These are phyloP conservation scores for Wallacemonas collosoma DNA, from an alignment of 208 protist genomes.

Conservation along the genomic window DNA sequence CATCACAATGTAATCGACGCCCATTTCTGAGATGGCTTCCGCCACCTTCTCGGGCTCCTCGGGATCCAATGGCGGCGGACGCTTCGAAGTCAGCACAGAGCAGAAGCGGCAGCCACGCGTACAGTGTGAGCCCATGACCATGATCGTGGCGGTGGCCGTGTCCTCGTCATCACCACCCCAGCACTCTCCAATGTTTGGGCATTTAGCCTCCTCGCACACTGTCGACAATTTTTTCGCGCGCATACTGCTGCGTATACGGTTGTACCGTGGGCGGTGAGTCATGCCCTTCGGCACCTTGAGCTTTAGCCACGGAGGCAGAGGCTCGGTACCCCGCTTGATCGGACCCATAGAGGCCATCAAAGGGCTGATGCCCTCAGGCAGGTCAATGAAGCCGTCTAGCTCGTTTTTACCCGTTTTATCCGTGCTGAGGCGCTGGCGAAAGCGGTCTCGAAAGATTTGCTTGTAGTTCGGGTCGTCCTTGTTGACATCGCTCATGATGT, in stretches of 20 bases:
- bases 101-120: conserved; percentile 99
- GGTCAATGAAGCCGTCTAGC: conserved; percentile 76
- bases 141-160: conserved; percentile 97
- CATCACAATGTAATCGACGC: conserved; percentile 98
- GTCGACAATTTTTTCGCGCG: conserved; percentile 88
- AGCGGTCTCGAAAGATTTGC: conserved; percentile 78
- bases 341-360: conserved; percentile 73
- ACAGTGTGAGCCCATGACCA: conserved; percentile 98
- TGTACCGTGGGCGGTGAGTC: conserved; percentile 80
- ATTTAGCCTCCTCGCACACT: conserved; percentile 96
- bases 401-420: conserved; percentile 77
- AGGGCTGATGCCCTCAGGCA: conserved; percentile 67
- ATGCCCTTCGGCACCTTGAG: conserved; percentile 88
- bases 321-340: conserved; percentile 79
- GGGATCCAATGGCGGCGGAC: conserved; percentile 94
- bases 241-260: conserved; percentile 79
- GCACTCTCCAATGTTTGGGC: conserved; percentile 98
- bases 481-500: conserved; percentile 34
- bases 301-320: conserved; percentile 92
- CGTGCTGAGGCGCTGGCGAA: conserved; percentile 61
- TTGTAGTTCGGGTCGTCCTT: conserved; percentile 59
- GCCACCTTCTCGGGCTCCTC: conserved; percentile 95
- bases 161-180: conserved; percentile 93
- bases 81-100: conserved; percentile 94
- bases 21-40: conserved; percentile 94